These are phyloP conservation scores for Chytridium lagenaria DNA, from an alignment of 371 early-diverging fungal genomes.

Conservation along the genomic window DNA sequence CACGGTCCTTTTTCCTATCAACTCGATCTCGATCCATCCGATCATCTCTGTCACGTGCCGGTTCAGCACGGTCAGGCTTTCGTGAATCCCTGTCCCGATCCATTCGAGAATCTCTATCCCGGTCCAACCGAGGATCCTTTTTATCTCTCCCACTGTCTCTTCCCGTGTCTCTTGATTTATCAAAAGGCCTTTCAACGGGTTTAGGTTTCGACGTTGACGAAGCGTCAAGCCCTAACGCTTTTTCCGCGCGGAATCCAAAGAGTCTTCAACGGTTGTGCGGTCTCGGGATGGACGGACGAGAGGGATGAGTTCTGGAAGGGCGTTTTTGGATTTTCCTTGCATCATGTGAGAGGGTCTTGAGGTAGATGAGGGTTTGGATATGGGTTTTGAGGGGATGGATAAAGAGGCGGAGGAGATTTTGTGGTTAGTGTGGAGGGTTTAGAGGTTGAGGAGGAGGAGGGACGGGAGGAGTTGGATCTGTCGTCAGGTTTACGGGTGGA, in stretches of 20 bases:
- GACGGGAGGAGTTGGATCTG: no score
- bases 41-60: no score
- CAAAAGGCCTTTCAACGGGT: neutral
- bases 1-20: neutral
- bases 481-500: no score
- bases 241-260: neutral
- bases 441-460: no score
- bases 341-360: neutral
- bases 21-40: no score
- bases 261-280: conserved; percentile 14
- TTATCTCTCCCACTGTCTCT: conserved; percentile 4
- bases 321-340: neutral
- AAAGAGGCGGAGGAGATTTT: no score
- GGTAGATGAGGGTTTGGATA: neutral
- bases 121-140: neutral
- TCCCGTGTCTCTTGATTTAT: neutral
- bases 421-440: no score
- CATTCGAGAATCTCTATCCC: no score
- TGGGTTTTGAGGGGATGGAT: neutral
- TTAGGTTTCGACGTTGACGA: neutral
- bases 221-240: neutral
- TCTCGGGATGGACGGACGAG: neutral
- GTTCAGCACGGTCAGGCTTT: no score
- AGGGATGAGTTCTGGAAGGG: conserved; percentile 15
- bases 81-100: no score